Evolutionary conservation across 805 yeast species (phyloP).

Genomic region (Candida ascalaphidarum): DNA sequence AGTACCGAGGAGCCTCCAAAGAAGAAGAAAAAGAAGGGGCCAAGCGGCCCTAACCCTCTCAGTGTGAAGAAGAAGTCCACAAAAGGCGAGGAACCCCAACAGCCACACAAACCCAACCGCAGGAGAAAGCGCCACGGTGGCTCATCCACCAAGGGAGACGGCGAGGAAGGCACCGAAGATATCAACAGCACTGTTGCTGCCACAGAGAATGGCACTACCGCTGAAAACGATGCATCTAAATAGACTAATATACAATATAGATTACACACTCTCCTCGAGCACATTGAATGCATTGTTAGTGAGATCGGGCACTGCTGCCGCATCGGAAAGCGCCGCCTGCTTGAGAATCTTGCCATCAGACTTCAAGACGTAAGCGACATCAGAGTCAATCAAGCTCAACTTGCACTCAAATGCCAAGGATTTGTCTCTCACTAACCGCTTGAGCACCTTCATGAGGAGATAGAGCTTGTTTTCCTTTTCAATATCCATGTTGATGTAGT

Average conservation of each 20-base stretch:
- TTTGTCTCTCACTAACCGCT: conserved; percentile 21
- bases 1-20: conserved; percentile 8
- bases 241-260: too few relatives aligned
- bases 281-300: too few relatives aligned
- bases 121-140: conserved; percentile 6
- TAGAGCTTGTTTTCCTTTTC: conserved; percentile 37
- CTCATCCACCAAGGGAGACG: conserved; percentile 6
- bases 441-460: conserved; percentile 27
- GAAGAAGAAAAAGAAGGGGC: conserved; percentile 52
- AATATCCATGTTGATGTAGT: conserved; percentile 20
- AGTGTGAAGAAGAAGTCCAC: conserved; percentile 82
- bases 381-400: conserved; percentile 33
- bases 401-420: conserved; percentile 44
- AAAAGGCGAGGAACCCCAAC: conserved; percentile 20
- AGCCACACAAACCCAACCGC: background rate
- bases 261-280: too few relatives aligned
- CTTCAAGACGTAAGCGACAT: conserved; percentile 8
- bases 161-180: background rate
- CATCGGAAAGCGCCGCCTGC: too few relatives aligned
- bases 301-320: too few relatives aligned
- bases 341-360: conserved; percentile 5
- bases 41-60: conserved; percentile 83
- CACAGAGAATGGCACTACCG: conserved; percentile 1
- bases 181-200: background rate
- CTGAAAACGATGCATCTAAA: background rate